Evolutionary conservation across 1,284 basidiomycete genomes (phyloP), one percentile per base, ranked within the genome.

Genomic region (Macrocybe sp.): DNA sequence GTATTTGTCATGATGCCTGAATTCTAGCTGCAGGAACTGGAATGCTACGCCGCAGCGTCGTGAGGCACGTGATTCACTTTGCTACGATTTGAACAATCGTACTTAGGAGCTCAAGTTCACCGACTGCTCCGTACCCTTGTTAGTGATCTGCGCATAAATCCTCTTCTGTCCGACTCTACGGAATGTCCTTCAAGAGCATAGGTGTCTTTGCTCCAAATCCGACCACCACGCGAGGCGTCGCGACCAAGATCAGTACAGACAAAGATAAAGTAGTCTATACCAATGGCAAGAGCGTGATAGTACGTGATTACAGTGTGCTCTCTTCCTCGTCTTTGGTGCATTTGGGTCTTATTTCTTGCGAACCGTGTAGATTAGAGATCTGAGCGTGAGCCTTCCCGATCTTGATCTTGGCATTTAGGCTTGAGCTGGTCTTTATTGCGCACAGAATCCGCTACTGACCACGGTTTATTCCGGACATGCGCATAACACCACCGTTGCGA

Each of bases 191-290:
- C 69, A 80, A 76, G 62, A 68, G 62, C 56, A 62, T 65, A 14
- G 72, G 68, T 9, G 52, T 92, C 16, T 89, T 83, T 62, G 81
- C 91, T 4, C 79, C 83, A 52, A 90, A 88, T 59, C 92, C 92
- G 4, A 70, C 70, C 30, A 92, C 91, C 1, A 68, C 79, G 33
- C 78, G 90, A 16, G 91, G 88, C 10, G 68, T 70, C 47, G 77
- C 88, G 3, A 94, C 92, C 22, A 96, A 93, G 69, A 79, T 97
- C 46, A 83, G 82, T 61, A 80, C 89, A 14, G 80, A 78, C 59
- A 92, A 92, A 57, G 86, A 89, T 63, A 93, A 88, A 71, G 70
- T 97, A 50, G 77, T 91, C 33, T 97, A 97, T 62, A 78, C 86
- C 2, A 93, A 91, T 61, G 92, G 92, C 37, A 83, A 87, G 63